Evolutionary conservation across 2,329 filamentous ascomycete species (phyloP).

Genomic region (Stachybotrys chlorohalonatus): DNA sequence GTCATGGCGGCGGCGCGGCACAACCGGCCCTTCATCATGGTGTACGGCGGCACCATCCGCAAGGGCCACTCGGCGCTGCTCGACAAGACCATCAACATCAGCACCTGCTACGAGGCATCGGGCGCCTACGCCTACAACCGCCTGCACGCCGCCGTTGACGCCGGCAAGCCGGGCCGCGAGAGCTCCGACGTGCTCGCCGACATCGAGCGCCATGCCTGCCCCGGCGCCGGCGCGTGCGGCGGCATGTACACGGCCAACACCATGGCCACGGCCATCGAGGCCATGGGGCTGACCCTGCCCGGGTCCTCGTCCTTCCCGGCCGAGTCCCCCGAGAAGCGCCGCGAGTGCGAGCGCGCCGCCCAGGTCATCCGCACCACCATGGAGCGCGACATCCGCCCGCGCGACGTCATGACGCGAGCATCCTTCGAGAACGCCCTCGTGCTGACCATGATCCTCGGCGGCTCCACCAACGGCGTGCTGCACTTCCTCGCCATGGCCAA

Average conservation of each 20-base stretch:
- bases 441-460: constrained; percentile 86
- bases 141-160: constrained; percentile 58
- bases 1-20: constrained; percentile 86
- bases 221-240: constrained; percentile 56
- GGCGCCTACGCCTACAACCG: constrained; percentile 74
- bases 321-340: constrained; percentile 70
- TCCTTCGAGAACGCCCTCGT: constrained; percentile 85
- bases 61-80: constrained; percentile 76
- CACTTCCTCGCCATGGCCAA: constrained; percentile 88
- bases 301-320: constrained; percentile 81
- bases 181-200: constrained; percentile 77
- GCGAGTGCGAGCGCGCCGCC: constrained; percentile 76
- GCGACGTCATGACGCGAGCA: constrained; percentile 68
- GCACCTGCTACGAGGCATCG: constrained; percentile 78
- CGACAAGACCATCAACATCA: constrained; percentile 75
- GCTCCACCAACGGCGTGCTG: constrained; percentile 80
- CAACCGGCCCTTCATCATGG: constrained; percentile 89
- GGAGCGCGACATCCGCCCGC: constrained; percentile 72
- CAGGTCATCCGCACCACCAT: constrained; percentile 71
- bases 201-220: constrained; percentile 68
- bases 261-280: constrained; percentile 82
- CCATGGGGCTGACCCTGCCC: constrained; percentile 77
- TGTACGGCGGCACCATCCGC: constrained; percentile 86
- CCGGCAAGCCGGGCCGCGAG: constrained; percentile 54
- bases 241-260: constrained; percentile 92